phyloP scores from a whole-genome alignment of 2,329 filamentous ascomycete species.

The Neofusicoccum sp. region DNA sequence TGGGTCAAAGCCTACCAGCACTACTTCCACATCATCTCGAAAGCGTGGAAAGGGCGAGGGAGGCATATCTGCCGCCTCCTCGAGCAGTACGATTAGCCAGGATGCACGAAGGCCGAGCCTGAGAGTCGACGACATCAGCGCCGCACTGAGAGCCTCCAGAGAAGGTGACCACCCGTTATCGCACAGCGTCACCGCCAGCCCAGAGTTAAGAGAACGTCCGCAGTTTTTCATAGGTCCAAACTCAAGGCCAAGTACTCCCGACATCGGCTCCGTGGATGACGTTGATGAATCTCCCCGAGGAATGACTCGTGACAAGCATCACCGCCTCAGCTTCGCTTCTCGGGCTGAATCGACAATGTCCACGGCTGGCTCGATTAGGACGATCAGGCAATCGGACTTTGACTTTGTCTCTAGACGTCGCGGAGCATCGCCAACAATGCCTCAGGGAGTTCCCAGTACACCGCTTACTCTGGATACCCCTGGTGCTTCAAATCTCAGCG shows the following conservation, averaged over 20 bases:
- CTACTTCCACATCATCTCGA: slow-evolving; percentile 43
- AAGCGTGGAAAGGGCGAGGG: slow-evolving; percentile 58
- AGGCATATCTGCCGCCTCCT: slow-evolving; percentile 55
- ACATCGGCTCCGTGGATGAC: slow-evolving; percentile 32
- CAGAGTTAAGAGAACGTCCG: slow-evolving; percentile 50
- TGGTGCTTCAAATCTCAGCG: slow-evolving; percentile 45
- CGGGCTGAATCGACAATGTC: slow-evolving; percentile 41
- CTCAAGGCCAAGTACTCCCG: slow-evolving; percentile 45
- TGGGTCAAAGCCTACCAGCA: slow-evolving; percentile 31
- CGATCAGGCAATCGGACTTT: slow-evolving; percentile 47
- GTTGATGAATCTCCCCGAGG: slow-evolving; percentile 26
- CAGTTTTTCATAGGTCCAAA: slow-evolving; percentile 42
- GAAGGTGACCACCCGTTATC: slow-evolving; percentile 71
- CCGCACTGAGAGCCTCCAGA: slow-evolving; percentile 52
- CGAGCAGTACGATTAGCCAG: slow-evolving; percentile 58
- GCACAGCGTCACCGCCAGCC: slow-evolving; percentile 73
- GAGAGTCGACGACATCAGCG: slow-evolving; percentile 60
- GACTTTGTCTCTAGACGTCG: slow-evolving; percentile 27
- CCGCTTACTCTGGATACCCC: slow-evolving; percentile 47
- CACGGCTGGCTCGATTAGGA: slow-evolving; percentile 47
- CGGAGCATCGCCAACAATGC: slow-evolving; percentile 41
- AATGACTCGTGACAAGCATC: slow-evolving; percentile 26
- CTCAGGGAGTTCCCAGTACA: slow-evolving; percentile 48
- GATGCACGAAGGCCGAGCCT: slow-evolving; percentile 60
- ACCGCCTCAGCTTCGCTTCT: slow-evolving; percentile 40